These are phyloP conservation scores for Globisporangium apiculatum DNA, from an alignment of 352 stramenopile species.

Conservation along the genomic window DNA sequence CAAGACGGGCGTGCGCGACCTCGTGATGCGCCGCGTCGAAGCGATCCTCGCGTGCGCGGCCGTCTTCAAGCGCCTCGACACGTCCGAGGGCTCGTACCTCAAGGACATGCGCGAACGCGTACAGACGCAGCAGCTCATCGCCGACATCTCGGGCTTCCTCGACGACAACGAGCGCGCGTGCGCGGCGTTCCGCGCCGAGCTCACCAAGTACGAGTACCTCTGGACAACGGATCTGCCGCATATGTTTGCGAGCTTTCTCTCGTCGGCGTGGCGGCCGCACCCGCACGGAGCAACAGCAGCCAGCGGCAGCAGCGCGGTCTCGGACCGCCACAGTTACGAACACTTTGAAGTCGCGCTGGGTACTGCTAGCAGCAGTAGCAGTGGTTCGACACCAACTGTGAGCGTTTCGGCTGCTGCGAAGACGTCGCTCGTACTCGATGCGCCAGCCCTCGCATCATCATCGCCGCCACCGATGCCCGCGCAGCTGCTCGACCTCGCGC, in stretches of 20 bases:
- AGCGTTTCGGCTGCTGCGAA: neutral
- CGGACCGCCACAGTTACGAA: slow-evolving; percentile 17
- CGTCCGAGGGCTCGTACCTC: slow-evolving; percentile 79
- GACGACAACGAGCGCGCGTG: slow-evolving; percentile 71
- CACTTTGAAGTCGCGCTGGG: slow-evolving; percentile 9
- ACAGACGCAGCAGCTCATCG: slow-evolving; percentile 64
- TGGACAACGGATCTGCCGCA: slow-evolving; percentile 87
- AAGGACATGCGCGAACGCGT: slow-evolving; percentile 87
- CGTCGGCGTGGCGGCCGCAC: slow-evolving; percentile 50
- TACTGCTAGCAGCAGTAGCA: too few relatives aligned
- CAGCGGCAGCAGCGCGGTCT: slow-evolving; percentile 1
- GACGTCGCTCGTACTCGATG: slow-evolving; percentile 2
- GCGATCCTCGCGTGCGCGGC: slow-evolving; percentile 56
- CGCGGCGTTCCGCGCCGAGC: slow-evolving; percentile 46
- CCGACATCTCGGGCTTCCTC: slow-evolving; percentile 76
- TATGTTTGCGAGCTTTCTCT: slow-evolving; percentile 85
- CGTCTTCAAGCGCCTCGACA: slow-evolving; percentile 84
- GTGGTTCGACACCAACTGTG: slow-evolving; percentile 3
- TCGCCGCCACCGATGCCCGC: slow-evolving; percentile 49
- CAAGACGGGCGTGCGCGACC: slow-evolving; percentile 51
- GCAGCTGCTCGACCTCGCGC: slow-evolving; percentile 65
- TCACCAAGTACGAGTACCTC: slow-evolving; percentile 90
- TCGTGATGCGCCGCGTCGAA: slow-evolving; percentile 62
- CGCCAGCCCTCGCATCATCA: slow-evolving; percentile 11
- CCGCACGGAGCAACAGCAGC: slow-evolving; percentile 13